These are phyloP conservation scores for Saccharomycopsis sp. DNA, from an alignment of 805 yeast genomes.

Conservation along the genomic window DNA sequence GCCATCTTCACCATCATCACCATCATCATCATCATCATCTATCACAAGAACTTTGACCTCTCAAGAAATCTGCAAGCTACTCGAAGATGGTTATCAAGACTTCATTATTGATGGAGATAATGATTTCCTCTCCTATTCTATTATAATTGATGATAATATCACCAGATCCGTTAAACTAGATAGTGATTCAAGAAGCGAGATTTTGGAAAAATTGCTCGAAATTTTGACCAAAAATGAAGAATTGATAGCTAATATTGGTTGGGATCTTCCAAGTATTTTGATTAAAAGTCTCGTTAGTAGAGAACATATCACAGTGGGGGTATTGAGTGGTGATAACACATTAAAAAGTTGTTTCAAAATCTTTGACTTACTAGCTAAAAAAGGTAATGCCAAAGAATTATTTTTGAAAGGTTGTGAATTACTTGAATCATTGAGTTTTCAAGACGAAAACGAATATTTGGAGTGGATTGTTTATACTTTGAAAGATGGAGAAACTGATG, in stretches of 20 bases:
- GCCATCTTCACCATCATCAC: no score
- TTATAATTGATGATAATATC: slow-evolving; percentile 55
- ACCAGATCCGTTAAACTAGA: slow-evolving; percentile 34
- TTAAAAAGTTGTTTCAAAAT: slow-evolving; percentile 31
- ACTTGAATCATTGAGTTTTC: slow-evolving; percentile 30
- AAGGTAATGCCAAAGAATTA: slow-evolving; percentile 77
- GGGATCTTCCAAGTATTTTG: slow-evolving; percentile 80
- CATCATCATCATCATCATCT: no score
- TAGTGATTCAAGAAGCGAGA: slow-evolving; percentile 38
- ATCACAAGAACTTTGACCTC: no score
- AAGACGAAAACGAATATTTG: slow-evolving; percentile 15
- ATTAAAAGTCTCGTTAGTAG: slow-evolving; percentile 37
- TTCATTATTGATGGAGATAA: slow-evolving; percentile 23
- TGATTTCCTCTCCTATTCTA: slow-evolving; percentile 65
- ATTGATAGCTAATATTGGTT: slow-evolving; percentile 61
- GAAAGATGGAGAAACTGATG: neutral
- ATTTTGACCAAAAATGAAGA: slow-evolving; percentile 37
- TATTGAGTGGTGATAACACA: slow-evolving; percentile 23
- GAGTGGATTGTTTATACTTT: neutral
- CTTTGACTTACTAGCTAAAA: slow-evolving; percentile 52
- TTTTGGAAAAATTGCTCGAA: slow-evolving; percentile 37
- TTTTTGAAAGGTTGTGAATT: slow-evolving; percentile 63
- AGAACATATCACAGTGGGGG: slow-evolving; percentile 26
- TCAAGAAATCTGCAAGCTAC: no score
- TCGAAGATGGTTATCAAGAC: slow-evolving; percentile 13